A percentile compares a stretch with the other conserved stretches of the same genome.
Evolutionary conservation across 2,329 filamentous ascomycete species (phyloP).

Genomic region (Verticillium albo-atrum): DNA sequence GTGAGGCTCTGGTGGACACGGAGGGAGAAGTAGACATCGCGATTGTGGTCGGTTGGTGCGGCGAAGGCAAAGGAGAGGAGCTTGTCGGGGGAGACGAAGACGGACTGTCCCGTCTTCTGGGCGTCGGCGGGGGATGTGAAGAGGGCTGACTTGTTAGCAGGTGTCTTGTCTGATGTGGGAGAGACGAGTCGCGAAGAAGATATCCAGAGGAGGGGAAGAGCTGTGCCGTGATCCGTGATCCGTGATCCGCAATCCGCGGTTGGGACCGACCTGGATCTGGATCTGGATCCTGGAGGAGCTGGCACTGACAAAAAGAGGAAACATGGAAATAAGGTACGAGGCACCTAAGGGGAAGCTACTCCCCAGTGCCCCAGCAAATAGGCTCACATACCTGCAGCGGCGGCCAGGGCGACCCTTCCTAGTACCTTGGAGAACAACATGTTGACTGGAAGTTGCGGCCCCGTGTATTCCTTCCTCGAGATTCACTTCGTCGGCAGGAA

Average conservation of each 20-base stretch:
- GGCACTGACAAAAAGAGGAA: neutral
- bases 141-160: slow-evolving; percentile 9
- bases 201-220: neutral
- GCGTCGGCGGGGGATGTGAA: slow-evolving; percentile 18
- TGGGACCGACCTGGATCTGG: neutral
- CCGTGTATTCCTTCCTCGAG: neutral
- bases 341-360: neutral
- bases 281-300: neutral
- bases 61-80: slow-evolving; percentile 46
- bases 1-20: slow-evolving; percentile 38
- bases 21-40: slow-evolving; percentile 51
- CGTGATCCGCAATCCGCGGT: too few relatives aligned
- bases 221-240: neutral
- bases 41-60: slow-evolving; percentile 38
- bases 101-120: slow-evolving; percentile 29
- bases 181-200: too few relatives aligned
- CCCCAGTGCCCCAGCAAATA: neutral
- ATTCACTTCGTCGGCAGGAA: neutral
- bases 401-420: slow-evolving; percentile 7
- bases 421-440: slow-evolving; percentile 11
- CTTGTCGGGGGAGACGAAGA: slow-evolving; percentile 38
- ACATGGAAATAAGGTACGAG: neutral
- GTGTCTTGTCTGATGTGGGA: neutral
- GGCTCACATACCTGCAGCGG: slow-evolving; percentile 9
- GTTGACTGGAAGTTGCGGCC: neutral